Evolutionary conservation across 345 rosid genomes (phyloP).

Genomic region (Sonneratia caseolaris): DNA sequence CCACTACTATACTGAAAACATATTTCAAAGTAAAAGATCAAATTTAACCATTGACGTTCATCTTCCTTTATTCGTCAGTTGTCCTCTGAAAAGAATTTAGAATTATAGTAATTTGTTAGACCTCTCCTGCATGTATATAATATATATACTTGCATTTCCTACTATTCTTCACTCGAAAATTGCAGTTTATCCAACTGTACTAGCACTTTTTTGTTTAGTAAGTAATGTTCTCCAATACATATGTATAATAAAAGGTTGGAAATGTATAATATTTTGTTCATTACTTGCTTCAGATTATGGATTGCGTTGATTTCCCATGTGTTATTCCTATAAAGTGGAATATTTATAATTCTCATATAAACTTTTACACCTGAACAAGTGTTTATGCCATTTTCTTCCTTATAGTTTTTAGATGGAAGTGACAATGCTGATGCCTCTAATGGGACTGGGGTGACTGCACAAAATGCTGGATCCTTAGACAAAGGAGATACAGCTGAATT

Average conservation of each 20-base stretch:
- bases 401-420: conserved; percentile 41
- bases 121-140: neutral
- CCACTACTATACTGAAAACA: neutral
- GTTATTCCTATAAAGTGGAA: neutral
- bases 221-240: neutral
- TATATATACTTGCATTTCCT: neutral
- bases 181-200: neutral
- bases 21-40: neutral
- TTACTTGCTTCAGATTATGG: neutral
- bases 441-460: conserved; percentile 29
- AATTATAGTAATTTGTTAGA: neutral
- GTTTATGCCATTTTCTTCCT: conserved; percentile 3
- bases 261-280: neutral
- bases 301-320: neutral
- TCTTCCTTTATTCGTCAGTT: neutral
- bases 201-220: neutral
- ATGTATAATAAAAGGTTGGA: too few relatives aligned
- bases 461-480: conserved; percentile 19
- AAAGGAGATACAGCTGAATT: conserved; percentile 25
- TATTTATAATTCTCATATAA: neutral
- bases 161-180: neutral
- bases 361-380: neutral
- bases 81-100: neutral
- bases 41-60: neutral
- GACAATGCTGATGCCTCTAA: conserved; percentile 34